phyloP scores from a whole-genome alignment of 2,329 filamentous ascomycete genomes.

The Bipolaris gigantea region DNA sequence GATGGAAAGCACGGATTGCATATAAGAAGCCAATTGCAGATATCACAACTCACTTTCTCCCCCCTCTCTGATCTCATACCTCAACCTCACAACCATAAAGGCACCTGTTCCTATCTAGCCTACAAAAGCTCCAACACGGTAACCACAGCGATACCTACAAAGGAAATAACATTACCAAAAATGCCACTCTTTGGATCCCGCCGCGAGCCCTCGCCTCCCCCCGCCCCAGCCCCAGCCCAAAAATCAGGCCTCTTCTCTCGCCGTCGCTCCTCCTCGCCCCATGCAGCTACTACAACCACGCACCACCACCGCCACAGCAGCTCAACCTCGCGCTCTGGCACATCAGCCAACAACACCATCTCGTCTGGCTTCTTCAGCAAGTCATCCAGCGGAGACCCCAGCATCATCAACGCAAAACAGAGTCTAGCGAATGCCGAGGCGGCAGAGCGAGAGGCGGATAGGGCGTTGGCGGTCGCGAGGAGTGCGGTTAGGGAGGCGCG shows the following conservation, averaged over 20 bases:
- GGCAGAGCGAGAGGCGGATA: conserved; percentile 67
- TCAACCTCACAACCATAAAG: no score
- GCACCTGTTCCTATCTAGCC: no score
- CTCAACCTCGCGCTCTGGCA: conserved; percentile 15
- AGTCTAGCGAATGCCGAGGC: conserved; percentile 64
- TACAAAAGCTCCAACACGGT: no score
- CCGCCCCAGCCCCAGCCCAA: conserved; percentile 29
- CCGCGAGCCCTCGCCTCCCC: conserved; percentile 30
- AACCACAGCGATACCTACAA: no score
- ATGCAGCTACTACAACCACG: background rate
- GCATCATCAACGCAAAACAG: conserved; percentile 63
- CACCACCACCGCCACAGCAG: conserved; percentile 19
- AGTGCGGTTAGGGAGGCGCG: conserved; percentile 63
- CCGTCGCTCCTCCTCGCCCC: conserved; percentile 39
- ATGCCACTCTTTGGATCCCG: conserved; percentile 44
- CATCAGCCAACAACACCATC: conserved; percentile 23
- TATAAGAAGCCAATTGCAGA: background rate
- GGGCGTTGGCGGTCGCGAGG: conserved; percentile 61
- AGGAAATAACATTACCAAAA: background rate
- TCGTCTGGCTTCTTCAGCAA: conserved; percentile 48
- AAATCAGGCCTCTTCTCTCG: conserved; percentile 42
- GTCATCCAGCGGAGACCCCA: conserved; percentile 58
- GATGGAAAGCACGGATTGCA: background rate
- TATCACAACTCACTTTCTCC: background rate
- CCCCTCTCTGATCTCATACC: background rate